These are phyloP conservation scores for Mycosphaerella sp. DNA, from an alignment of 2,329 filamentous ascomycete genomes.

Conservation along the genomic window DNA sequence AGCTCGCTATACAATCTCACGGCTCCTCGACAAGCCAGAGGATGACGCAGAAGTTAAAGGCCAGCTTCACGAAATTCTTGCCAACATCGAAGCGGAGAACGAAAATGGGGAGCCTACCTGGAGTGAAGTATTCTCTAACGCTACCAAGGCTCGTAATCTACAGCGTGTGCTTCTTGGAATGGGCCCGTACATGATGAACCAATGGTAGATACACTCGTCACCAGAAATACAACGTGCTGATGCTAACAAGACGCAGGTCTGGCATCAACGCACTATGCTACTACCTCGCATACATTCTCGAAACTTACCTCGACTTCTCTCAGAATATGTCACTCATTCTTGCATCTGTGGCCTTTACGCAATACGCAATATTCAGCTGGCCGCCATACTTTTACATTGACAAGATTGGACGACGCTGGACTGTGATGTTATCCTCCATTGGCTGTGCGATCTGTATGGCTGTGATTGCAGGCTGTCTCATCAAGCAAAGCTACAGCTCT, in stretches of 20 bases:
- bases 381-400: constrained; percentile 34
- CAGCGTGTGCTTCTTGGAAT: constrained; percentile 35
- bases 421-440: constrained; percentile 29
- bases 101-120: constrained; percentile 32
- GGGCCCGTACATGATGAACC: constrained; percentile 35
- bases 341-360: constrained; percentile 31
- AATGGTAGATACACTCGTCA: constrained; percentile 14
- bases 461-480: constrained; percentile 33
- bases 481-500: constrained; percentile 24
- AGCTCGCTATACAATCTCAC: constrained; percentile 28
- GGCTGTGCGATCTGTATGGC: constrained; percentile 35
- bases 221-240: neutral
- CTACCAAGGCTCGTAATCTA: constrained; percentile 34
- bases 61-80: constrained; percentile 35
- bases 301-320: constrained; percentile 27
- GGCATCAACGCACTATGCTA: constrained; percentile 28
- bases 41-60: constrained; percentile 32
- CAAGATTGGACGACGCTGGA: constrained; percentile 29
- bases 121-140: constrained; percentile 35
- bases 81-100: constrained; percentile 31
- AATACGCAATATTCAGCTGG: constrained; percentile 32
- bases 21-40: constrained; percentile 32
- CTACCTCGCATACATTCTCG: constrained; percentile 30
- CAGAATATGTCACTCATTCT: constrained; percentile 30
- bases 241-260: neutral